A percentile compares a stretch with the other conserved stretches of the same genome.
Evolutionary conservation across 1,284 basidiomycete genomes (phyloP).

Genomic region (Cryptococcus depauperatus): DNA sequence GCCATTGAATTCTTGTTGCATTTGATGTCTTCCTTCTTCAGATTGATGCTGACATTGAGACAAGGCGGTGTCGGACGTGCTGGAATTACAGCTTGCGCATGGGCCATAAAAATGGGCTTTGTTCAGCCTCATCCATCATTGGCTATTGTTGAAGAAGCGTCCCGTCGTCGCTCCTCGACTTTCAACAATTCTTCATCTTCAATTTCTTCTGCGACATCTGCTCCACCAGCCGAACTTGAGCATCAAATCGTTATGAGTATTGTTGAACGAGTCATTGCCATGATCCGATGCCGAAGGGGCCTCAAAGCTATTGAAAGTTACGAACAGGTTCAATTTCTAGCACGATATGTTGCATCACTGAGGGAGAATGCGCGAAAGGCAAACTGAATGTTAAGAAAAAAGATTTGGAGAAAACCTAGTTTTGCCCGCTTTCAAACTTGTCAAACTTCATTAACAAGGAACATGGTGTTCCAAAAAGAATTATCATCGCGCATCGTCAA

Average conservation of each 20-base stretch:
- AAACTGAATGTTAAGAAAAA: no score
- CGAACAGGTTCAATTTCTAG: conserved; percentile 78
- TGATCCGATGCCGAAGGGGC: conserved; percentile 67
- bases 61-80: conserved; percentile 77
- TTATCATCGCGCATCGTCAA: no score
- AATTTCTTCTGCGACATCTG: neutral
- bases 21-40: neutral
- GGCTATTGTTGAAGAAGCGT: conserved; percentile 22
- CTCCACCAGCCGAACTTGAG: conserved; percentile 36
- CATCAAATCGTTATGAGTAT: conserved; percentile 53
- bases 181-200: neutral
- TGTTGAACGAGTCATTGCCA: conserved; percentile 63
- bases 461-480: no score
- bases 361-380: conserved; percentile 26
- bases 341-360: conserved; percentile 67
- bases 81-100: conserved; percentile 83
- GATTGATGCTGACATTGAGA: neutral
- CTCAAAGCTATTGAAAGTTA: conserved; percentile 82
- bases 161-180: conserved; percentile 1
- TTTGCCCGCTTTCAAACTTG: no score
- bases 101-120: conserved; percentile 86
- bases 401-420: no score
- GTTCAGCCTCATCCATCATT: conserved; percentile 43
- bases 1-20: neutral
- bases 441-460: no score